These are phyloP conservation scores for Coelastrella sp. DNA, from an alignment of 139 green algal genomes.

Conservation along the genomic window DNA sequence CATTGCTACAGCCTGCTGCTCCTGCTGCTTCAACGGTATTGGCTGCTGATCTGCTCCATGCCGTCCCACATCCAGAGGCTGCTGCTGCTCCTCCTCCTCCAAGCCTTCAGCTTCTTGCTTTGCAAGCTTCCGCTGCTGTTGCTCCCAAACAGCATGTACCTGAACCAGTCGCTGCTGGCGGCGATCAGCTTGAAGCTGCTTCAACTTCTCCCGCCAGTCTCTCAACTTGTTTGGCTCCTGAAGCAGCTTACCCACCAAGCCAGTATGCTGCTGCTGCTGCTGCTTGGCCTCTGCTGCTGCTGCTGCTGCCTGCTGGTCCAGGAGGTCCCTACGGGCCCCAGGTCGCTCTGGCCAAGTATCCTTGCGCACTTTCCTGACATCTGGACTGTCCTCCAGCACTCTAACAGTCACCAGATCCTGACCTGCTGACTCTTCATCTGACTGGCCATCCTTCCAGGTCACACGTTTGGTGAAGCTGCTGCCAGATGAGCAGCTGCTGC, in stretches of 20 bases:
- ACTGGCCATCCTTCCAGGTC: conserved; percentile 29
- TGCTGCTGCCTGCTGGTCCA: neutral
- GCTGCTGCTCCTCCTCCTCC: conserved; percentile 1
- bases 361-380: conserved; percentile 1
- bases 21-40: neutral
- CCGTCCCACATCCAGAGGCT: neutral
- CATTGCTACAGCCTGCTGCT: neutral
- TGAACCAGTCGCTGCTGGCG: conserved; percentile 2
- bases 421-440: neutral
- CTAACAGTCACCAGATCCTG: conserved; percentile 8
- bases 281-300: neutral
- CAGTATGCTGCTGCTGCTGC: neutral
- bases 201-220: conserved; percentile 38
- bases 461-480: conserved; percentile 36
- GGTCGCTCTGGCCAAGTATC: conserved; percentile 38
- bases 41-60: neutral
- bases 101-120: neutral
- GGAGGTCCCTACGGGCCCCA: neutral
- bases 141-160: conserved; percentile 11
- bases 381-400: conserved; percentile 24
- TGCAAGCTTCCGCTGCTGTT: conserved; percentile 10
- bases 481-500: conserved; percentile 29
- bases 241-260: conserved; percentile 15
- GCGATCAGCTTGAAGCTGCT: neutral
- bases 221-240: conserved; percentile 10